Evolutionary conservation across 2,329 filamentous ascomycete genomes (phyloP).

Genomic region (Colletotrichum somersetense): DNA sequence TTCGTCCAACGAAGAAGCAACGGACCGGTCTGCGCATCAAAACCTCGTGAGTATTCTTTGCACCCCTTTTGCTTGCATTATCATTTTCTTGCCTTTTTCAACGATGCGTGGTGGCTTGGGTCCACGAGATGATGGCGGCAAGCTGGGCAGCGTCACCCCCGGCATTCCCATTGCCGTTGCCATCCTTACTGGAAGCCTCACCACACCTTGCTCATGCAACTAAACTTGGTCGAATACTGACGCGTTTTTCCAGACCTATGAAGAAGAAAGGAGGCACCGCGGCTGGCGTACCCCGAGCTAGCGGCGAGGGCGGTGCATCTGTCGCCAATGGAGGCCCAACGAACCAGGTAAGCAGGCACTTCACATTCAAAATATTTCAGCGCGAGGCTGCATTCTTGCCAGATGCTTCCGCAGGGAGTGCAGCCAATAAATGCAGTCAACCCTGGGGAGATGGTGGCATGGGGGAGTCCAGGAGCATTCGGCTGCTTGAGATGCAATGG

Average conservation of each 20-base stretch:
- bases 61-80: conserved; percentile 12
- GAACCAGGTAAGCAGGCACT: conserved; percentile 63
- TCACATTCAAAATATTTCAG: conserved; percentile 1
- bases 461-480: conserved; percentile 10
- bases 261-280: conserved; percentile 80
- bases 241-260: conserved; percentile 69
- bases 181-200: conserved; percentile 36
- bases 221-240: conserved; percentile 14
- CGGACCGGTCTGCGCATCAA: conserved; percentile 75
- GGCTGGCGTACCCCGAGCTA: conserved; percentile 75
- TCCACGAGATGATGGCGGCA: conserved; percentile 22
- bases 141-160: conserved; percentile 23
- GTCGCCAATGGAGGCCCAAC: conserved; percentile 66
- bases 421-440: neutral
- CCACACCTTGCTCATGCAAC: neutral
- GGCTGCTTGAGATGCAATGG: conserved; percentile 13
- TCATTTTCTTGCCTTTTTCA: neutral
- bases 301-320: conserved; percentile 74
- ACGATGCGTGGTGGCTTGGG: conserved; percentile 23
- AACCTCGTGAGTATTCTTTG: conserved; percentile 70
- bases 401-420: neutral
- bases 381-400: conserved; percentile 9
- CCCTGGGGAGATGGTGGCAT: neutral
- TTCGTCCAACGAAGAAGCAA: conserved; percentile 69
- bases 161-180: conserved; percentile 28